Evolutionary conservation across 2,329 filamentous ascomycete genomes (phyloP), one percentile per base, ranked within the genome.

Genomic region (Blastomyces gilchristii): DNA sequence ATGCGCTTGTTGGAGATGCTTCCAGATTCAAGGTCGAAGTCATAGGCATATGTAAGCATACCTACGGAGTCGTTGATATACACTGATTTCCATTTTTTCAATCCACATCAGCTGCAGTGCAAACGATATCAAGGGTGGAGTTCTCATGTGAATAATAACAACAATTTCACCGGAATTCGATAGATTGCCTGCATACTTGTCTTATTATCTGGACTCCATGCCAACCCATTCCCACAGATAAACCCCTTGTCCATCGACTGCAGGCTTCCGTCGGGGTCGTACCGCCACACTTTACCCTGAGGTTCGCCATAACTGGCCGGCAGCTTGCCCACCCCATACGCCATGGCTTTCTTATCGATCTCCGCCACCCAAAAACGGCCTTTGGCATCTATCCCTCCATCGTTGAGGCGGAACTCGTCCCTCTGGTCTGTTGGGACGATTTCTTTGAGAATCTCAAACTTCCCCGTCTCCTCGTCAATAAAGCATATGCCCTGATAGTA

Each of bases 21-120:
- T 43, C 88, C 88, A 2, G 83, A 85, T 18, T 75, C 72, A 0
- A 77, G 70, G 68, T 88, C 80, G 76, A 89, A 96, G 75, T 93
- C 88, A 73, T 87, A 91, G 28, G 86, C 86, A 69, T 84, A 86
- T 67, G 97, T 86, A 63, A 83, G 84, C 65, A 83, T 81, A 41
- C 83, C 84, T 4, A 87, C 85, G 49, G 90, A 90, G 78, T 96
- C 87, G 34, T 90, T 91, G 72, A 93, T 87, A 81, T 90, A 96
- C 82, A 94, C 71, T 70, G 6, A 71, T 65, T 62, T 75, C 72
- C 62, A 74, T 76, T 45, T 14, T 12, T 39, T 11, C 37, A 25
- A 22, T 25, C 34, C 25, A 59, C 14, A 59, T 59, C 25, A 59
- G 11, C n/a, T 11, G 12, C 18, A 16, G 14, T 47, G 56, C 39